A percentile compares a stretch with the other conserved stretches of the same genome.
Evolutionary conservation across 2,329 filamentous ascomycete genomes (phyloP).

Genomic region (Rhynchosporium graminicola): DNA sequence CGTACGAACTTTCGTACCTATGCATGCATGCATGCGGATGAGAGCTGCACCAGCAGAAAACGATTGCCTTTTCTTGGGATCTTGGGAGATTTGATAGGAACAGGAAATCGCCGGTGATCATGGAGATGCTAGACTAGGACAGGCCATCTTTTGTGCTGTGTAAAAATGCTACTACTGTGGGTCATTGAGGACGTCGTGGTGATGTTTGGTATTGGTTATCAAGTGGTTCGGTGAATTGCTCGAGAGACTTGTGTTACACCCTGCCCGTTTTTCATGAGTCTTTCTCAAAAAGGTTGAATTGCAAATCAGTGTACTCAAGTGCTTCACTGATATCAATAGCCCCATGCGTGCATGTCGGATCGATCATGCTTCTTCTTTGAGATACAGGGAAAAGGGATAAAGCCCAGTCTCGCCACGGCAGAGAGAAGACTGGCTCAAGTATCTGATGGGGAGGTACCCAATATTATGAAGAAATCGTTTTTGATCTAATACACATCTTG

Average conservation of each 20-base stretch:
- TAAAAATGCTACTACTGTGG: not conserved
- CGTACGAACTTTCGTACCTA: no score
- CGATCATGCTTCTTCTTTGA: no score
- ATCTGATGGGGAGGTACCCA: no score
- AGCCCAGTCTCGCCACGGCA: no score
- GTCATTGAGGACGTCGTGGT: not conserved
- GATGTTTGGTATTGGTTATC: not conserved
- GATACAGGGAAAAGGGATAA: no score
- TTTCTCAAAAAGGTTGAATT: no score
- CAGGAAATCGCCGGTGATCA: not conserved
- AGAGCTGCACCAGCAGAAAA: not conserved
- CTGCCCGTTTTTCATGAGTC: no score
- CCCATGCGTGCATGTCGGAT: no score
- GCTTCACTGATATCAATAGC: no score
- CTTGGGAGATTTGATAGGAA: not conserved
- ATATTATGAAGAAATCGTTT: not conserved
- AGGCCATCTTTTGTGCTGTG: slow-evolving; percentile 2
- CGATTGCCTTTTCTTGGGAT: not conserved
- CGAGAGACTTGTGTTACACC: no score
- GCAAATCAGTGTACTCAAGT: no score
- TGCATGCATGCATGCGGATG: not conserved
- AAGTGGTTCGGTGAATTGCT: not conserved
- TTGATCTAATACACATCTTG: not conserved
- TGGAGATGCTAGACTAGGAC: not conserved
- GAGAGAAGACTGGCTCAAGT: no score